Evolutionary conservation across 176 grass and related monocot species (phyloP), one percentile per base, ranked within the genome.

Genomic region (Phyllostachys edulis): DNA sequence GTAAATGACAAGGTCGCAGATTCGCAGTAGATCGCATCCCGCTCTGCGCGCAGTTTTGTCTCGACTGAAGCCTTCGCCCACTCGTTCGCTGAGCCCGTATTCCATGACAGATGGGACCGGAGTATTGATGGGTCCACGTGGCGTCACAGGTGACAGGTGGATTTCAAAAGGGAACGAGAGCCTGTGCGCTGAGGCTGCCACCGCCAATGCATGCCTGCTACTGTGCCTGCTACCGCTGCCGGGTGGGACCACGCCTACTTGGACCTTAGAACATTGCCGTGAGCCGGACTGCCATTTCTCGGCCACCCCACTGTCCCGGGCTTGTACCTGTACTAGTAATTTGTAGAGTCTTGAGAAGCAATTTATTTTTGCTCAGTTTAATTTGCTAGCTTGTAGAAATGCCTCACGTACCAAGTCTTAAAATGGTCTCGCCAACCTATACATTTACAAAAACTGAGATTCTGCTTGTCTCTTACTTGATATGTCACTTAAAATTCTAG

Each of bases 141-240:
- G 50, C 61, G 89, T 83, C 67, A 50, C 74, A 83, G 79, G 84
- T 79, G 88, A 82, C 78, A 57, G 72, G 72, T 45, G 65, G 88
- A 29, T 42, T 13, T 42, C 66, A n/a, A 71, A 79, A 69, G 41
- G 52, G 80, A 54, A 79, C 79, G 75, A 83, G 80, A 79, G 80
- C 41, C 79, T 83, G 71, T 83, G 71, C 13, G 56, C 23, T 24
- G 69, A 47, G 27, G 4, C 79, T 67, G 75, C 85, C 17, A 75
- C 38, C 45, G 69, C 40, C 59, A 9, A 21, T 50, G 88, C 73
- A 67, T 84, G 86, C 80, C 56, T 76, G 54, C 65, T 54, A 45
- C 61, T 47, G 62, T 47, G 63, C 72, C 68, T 63, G 70, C 52
- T 80, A 17, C 72, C 24, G 36, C 65, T 70, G 83, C 64, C 65